Base-by-base conservation (phyloP, 2,329 filamentous ascomycete genomes). In the Cercospora canescens region DNA sequence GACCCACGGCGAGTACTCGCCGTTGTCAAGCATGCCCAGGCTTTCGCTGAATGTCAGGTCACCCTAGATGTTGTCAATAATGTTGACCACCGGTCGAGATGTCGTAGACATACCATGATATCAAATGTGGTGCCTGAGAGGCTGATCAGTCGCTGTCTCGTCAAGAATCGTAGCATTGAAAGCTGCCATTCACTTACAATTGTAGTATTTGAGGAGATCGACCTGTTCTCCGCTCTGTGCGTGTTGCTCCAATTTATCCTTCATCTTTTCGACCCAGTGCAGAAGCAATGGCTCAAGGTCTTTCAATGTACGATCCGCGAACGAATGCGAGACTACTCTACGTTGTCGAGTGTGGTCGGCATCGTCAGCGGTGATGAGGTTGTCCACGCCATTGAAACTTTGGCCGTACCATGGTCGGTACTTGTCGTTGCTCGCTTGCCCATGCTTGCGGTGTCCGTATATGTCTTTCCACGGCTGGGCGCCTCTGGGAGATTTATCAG, bases 401-500 rank as follows among this genome's bases (percentile, higher is more conserved):
- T 61, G 54, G 9, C 60, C 65, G 63, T 76, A 74, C 56, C 71
- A 75, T 30, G 39, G 41, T 3, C 64, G 66, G 58, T 73, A 69
- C 61, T 75, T 74, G 61, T 56, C 50, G 9, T 66, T 56, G 50
- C 66, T 65, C 2, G 55, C 24, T 35, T 70, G 60, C 1, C 68
- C 67, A 9, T 60, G 26, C 28, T 71, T 72, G 37, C 66, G 68
- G 67, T 71, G 71, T 21, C 75, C 76, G 58, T 76, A 72, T 30
- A 77, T 64, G 14, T 72, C 70, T 54, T 73, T 70, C 67, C 68
- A 76, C 2, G 71, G 69, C 32, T 70, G 30, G 21, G 66, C 67
- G 4, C 70, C 71, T 21, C 61, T 73, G 14, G 80, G 76, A 1
- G 76, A 18, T 82, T 78, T 2, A 81, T 71, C 3, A 72, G 67